Evolutionary conservation across 139 green algal species (phyloP).

Genomic region (Yamagishiella unicocca): DNA sequence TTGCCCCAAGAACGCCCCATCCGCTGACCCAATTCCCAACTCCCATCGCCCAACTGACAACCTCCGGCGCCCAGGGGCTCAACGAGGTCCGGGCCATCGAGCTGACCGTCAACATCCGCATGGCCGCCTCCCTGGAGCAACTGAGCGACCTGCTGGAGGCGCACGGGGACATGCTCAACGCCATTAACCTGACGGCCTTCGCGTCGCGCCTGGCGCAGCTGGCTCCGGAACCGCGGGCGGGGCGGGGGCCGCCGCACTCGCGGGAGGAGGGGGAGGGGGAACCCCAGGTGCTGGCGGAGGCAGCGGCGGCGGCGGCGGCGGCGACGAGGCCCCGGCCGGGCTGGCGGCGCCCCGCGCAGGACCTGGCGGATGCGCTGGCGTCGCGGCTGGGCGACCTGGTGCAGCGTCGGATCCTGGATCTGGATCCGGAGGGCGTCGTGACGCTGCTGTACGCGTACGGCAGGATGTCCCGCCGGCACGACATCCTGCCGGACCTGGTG

Average conservation of each 20-base stretch:
- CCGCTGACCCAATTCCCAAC: too few species aligned
- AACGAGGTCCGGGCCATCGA: constrained; percentile 2
- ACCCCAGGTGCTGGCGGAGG: background rate
- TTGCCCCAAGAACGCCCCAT: too few species aligned
- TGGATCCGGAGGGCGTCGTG: constrained; percentile 42
- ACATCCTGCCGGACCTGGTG: constrained; percentile 19
- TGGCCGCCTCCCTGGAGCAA: constrained; percentile 27
- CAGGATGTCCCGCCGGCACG: background rate
- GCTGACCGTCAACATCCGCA: constrained; percentile 33
- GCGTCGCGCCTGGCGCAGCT: constrained; percentile 15
- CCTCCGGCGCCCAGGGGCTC: background rate
- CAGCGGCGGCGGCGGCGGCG: background rate
- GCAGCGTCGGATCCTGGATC: constrained; percentile 24
- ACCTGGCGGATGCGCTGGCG: background rate
- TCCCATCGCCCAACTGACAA: too few species aligned
- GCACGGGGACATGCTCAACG: constrained; percentile 25
- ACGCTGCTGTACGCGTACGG: constrained; percentile 40
- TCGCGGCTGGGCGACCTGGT: background rate
- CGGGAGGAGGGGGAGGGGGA: background rate
- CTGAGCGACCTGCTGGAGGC: background rate
- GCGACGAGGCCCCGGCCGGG: background rate
- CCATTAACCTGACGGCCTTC: constrained; percentile 38
- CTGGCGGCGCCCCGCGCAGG: background rate
- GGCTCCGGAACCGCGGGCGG: background rate
- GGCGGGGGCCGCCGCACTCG: background rate